phyloP scores from a whole-genome alignment of 495 filamentous ascomycete genomes.

The Penicillium cataractarum region DNA sequence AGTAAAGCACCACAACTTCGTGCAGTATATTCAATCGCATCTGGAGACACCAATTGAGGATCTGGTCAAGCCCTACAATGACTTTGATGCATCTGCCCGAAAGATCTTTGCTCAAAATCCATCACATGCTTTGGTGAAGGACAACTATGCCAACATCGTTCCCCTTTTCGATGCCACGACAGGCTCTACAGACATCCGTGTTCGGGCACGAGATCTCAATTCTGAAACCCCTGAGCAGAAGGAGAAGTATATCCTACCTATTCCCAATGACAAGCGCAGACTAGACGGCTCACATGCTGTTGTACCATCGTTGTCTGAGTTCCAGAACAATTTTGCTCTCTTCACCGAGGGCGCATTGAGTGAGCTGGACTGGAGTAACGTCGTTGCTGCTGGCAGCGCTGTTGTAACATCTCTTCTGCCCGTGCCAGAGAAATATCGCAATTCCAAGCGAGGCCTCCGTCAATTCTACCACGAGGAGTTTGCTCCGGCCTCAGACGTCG shows the following conservation, averaged over 20 bases:
- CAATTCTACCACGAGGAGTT: slow-evolving; percentile 79
- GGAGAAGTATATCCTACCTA: slow-evolving; percentile 70
- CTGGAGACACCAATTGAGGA: slow-evolving; percentile 56
- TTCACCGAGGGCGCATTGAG: slow-evolving; percentile 69
- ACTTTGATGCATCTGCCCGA: slow-evolving; percentile 68
- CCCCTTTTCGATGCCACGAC: slow-evolving; percentile 65
- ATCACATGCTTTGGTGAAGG: slow-evolving; percentile 56
- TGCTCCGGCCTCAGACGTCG: slow-evolving; percentile 80
- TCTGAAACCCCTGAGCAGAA: slow-evolving; percentile 61
- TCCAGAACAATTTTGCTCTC: slow-evolving; percentile 73
- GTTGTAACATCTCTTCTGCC: slow-evolving; percentile 75
- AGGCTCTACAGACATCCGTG: slow-evolving; percentile 56
- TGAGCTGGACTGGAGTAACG: slow-evolving; percentile 76
- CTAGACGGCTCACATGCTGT: slow-evolving; percentile 63
- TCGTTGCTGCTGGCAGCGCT: slow-evolving; percentile 75
- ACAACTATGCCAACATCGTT: slow-evolving; percentile 66
- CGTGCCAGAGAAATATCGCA: slow-evolving; percentile 64
- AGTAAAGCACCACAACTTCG: slow-evolving; percentile 45
- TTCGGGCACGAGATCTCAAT: slow-evolving; percentile 64
- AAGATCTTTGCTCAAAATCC: slow-evolving; percentile 74
- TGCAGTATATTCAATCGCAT: slow-evolving; percentile 49
- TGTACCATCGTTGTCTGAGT: slow-evolving; percentile 65
- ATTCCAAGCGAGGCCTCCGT: slow-evolving; percentile 63
- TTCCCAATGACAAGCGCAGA: slow-evolving; percentile 62
- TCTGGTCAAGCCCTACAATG: slow-evolving; percentile 67